Evolutionary conservation across 2,329 filamentous ascomycete species (phyloP).

Genomic region (Colletotrichum filicis): DNA sequence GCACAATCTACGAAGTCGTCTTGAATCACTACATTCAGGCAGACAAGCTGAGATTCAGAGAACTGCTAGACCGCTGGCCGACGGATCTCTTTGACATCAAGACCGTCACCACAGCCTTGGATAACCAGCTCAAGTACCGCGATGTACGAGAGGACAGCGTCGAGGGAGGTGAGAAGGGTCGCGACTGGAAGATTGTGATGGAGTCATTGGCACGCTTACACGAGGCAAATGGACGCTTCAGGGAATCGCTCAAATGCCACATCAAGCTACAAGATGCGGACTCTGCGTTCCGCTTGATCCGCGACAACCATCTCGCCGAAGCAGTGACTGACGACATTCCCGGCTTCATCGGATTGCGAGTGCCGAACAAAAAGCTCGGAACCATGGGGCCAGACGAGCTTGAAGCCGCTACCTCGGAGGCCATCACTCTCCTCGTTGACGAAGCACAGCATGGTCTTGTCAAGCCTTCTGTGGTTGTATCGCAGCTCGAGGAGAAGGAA

Average conservation of each 20-base stretch:
- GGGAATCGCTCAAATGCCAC: conserved; percentile 88
- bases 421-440: conserved; percentile 86
- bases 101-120: conserved; percentile 80
- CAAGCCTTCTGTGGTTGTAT: conserved; percentile 79
- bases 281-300: conserved; percentile 85
- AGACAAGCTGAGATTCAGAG: conserved; percentile 79
- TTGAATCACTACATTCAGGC: conserved; percentile 87
- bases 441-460: conserved; percentile 92
- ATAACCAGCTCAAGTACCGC: conserved; percentile 82
- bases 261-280: conserved; percentile 94
- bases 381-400: conserved; percentile 77
- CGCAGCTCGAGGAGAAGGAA: conserved; percentile 76
- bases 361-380: conserved; percentile 76
- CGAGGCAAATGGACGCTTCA: conserved; percentile 81
- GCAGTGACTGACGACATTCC: conserved; percentile 91
- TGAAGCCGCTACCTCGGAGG: conserved; percentile 83
- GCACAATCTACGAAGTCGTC: conserved; percentile 87
- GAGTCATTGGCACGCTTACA: conserved; percentile 87
- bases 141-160: conserved; percentile 81
- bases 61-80: conserved; percentile 86
- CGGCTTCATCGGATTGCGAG: conserved; percentile 86
- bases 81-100: conserved; percentile 84
- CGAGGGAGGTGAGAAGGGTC: conserved; percentile 76
- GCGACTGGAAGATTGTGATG: conserved; percentile 92
- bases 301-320: conserved; percentile 89